phyloP scores from a whole-genome alignment of 495 filamentous ascomycete species.

The Podospora pseudocomata region DNA sequence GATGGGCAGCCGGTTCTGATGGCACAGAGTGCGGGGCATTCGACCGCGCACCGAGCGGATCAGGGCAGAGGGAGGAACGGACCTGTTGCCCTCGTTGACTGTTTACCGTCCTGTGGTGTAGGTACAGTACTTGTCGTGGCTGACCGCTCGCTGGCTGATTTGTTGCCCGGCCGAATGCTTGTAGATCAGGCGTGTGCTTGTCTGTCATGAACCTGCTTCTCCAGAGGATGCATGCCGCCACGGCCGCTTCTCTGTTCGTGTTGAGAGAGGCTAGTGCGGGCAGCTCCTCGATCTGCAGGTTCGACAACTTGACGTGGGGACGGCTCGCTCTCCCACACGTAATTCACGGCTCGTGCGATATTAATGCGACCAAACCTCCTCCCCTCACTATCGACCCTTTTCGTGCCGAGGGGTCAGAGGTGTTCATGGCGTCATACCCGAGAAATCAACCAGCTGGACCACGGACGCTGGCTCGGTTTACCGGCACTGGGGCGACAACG shows the following conservation, averaged over 20 bases:
- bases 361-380: background rate
- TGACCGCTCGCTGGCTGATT: constrained; percentile 5
- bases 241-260: background rate
- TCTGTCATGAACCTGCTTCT: background rate
- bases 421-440: constrained; percentile 2
- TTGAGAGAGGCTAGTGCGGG: background rate
- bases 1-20: constrained; percentile 1
- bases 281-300: background rate
- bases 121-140: background rate
- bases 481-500: background rate
- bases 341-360: background rate
- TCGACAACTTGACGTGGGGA: constrained; percentile 2
- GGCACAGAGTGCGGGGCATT: background rate
- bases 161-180: background rate
- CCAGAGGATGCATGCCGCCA: background rate
- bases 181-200: background rate
- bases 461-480: background rate
- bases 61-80: background rate
- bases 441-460: background rate
- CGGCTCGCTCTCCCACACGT: background rate
- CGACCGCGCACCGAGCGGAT: constrained; percentile 1
- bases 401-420: background rate
- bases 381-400: background rate
- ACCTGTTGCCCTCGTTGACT: constrained; percentile 1
- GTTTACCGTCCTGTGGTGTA: background rate